Evolutionary conservation across 345 rosid species (phyloP).

Genomic region (Lenwebbia sp.): DNA sequence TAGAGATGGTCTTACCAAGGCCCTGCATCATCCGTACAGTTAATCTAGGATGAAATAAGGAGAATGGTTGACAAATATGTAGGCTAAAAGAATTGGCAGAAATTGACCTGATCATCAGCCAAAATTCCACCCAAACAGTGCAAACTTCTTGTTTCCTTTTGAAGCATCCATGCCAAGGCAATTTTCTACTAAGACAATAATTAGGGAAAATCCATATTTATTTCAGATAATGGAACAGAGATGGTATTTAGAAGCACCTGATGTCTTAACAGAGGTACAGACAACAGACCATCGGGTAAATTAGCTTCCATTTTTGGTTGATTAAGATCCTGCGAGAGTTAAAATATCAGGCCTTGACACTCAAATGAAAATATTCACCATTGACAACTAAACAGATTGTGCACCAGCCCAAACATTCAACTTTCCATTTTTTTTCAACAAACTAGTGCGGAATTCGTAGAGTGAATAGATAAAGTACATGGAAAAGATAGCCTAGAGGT

Average conservation of each 20-base stretch:
- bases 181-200: constrained; percentile 53
- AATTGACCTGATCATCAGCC: constrained; percentile 94
- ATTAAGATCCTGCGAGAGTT: constrained; percentile 51
- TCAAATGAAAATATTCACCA: background rate
- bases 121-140: constrained; percentile 91
- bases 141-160: constrained; percentile 73
- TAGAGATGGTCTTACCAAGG: constrained; percentile 93
- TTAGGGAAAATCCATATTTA: constrained; percentile 1
- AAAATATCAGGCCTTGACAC: constrained; percentile 2
- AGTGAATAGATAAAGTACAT: background rate
- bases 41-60: background rate
- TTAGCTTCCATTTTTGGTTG: constrained; percentile 70
- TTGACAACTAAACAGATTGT: background rate
- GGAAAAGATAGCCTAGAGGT: background rate
- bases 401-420: background rate
- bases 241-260: constrained; percentile 45
- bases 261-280: constrained; percentile 82
- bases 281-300: constrained; percentile 72
- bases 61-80: background rate
- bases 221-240: background rate
- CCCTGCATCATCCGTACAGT: constrained; percentile 36
- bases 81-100: background rate
- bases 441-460: background rate
- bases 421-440: background rate
- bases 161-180: constrained; percentile 97